Base-by-base conservation (phyloP, 768 basidiomycete species). In the Astraeus odoratus region DNA sequence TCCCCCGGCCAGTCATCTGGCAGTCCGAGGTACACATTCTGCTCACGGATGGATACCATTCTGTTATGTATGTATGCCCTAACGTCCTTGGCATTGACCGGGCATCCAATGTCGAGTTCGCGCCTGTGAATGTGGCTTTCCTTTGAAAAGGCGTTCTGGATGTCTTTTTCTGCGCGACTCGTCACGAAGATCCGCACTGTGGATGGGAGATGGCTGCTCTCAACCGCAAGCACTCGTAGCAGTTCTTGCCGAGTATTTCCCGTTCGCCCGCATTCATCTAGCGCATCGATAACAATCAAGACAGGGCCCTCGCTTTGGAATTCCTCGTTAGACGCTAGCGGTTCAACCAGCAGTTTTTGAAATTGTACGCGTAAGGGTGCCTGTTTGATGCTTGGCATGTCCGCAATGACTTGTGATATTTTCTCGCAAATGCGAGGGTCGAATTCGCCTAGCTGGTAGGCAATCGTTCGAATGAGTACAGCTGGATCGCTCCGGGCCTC, bases 201-300 rank as follows among this genome's bases (percentile, higher is more conserved):
- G 1, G 46, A 34, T 1, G 57, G 55, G 2, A 54, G 47, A 16
- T 36, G 48, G 1, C 27, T 15, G 36, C 49, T 52, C 43, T 61
- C 58, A 9, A 55, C 54, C 4, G 50, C 56, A n/a, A 67, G 42
- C 4, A 65, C 37, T n/a, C 20, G 49, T 19, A 67, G 46, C 15
- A 67, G 52, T n/a, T 57, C 60, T 19, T 58, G 53, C 13, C 65
- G 56, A 7, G 51, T 44, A 4, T 33, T n/a, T n/a, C n/a, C 18
- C 3, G 56, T 51, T 15, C 52, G 51, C 12, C 49, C 52, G 19
- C 66, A 68, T 47, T 67, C 67, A 33, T 67, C 67, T 1, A 67
- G 51, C 3, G 63, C 64, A 24, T 67, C 66, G 42, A 67, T 64
- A n/a, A 68, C 42, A 8, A 68, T 27, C 15, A 67, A 41, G 22